phyloP scores from a whole-genome alignment of 2,329 filamentous ascomycete species.

The Trichoderma afroharzianum region DNA sequence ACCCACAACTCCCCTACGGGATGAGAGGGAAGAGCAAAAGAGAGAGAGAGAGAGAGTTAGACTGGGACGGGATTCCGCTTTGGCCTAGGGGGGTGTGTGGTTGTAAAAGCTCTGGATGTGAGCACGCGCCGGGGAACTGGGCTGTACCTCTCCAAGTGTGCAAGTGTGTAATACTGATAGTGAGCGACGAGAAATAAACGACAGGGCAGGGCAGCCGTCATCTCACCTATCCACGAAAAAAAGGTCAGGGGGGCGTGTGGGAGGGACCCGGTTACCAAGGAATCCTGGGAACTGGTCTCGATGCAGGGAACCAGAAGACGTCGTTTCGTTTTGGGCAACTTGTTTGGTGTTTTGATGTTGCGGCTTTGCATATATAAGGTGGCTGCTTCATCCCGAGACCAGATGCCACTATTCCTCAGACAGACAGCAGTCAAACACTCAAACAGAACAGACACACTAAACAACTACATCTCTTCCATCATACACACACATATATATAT shows the following conservation, averaged over 20 bases:
- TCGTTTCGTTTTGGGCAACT: background rate
- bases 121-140: background rate
- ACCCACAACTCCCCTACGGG: background rate
- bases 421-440: background rate
- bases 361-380: slow-evolving; percentile 6
- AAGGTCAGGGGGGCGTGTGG: background rate
- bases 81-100: background rate
- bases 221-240: background rate
- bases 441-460: background rate
- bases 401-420: background rate
- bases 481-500: background rate
- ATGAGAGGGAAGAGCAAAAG: background rate
- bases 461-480: background rate
- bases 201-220: slow-evolving; percentile 6
- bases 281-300: slow-evolving; percentile 1
- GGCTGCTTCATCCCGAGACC: background rate
- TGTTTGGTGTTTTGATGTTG: background rate
- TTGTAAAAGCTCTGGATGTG: background rate
- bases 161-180: background rate
- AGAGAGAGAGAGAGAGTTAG: background rate
- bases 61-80: background rate
- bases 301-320: background rate
- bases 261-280: background rate
- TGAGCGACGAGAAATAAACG: background rate
- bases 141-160: background rate